Percentiles rank a stretch among this genome's conserved stretches.
These are phyloP conservation scores for Dactylonectria macrodidyma DNA, from an alignment of 2,329 filamentous ascomycete species.

Conservation along the genomic window DNA sequence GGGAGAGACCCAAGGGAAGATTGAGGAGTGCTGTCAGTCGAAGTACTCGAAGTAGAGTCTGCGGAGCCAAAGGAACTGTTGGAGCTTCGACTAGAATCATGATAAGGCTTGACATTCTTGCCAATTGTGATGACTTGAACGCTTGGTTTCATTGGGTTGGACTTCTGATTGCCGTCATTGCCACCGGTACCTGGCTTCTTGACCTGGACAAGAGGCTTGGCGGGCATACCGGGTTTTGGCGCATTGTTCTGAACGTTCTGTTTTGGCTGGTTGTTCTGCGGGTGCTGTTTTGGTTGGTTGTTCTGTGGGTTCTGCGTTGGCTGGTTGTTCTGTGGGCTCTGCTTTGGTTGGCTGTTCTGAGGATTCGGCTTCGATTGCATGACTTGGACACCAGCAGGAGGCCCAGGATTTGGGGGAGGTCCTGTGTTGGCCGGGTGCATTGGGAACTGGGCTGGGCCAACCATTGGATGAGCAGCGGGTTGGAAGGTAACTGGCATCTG, in stretches of 20 bases:
- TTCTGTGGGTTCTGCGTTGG: neutral
- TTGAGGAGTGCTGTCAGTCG: conserved; percentile 32
- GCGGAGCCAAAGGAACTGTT: conserved; percentile 33
- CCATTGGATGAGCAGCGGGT: neutral
- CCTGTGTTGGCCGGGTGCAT: neutral
- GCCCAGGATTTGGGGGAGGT: neutral
- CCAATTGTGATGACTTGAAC: neutral
- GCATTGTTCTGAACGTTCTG: neutral
- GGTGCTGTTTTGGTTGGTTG: neutral
- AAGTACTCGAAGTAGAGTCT: conserved; percentile 21
- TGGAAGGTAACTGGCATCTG: neutral
- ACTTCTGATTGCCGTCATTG: neutral
- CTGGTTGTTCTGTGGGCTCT: neutral
- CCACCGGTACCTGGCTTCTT: neutral
- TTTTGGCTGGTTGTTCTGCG: neutral
- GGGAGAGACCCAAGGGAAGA: conserved; percentile 39
- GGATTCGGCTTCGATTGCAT: neutral
- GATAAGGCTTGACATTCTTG: neutral
- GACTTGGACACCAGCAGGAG: neutral
- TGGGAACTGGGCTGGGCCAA: too few species aligned
- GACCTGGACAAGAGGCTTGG: neutral
- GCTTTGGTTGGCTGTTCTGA: neutral
- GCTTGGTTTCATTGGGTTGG: neutral
- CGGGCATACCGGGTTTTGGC: neutral
- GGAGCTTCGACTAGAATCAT: conserved; percentile 30